Evolutionary conservation across 768 basidiomycete genomes (phyloP).

Genomic region (Tephrocybe sp.): DNA sequence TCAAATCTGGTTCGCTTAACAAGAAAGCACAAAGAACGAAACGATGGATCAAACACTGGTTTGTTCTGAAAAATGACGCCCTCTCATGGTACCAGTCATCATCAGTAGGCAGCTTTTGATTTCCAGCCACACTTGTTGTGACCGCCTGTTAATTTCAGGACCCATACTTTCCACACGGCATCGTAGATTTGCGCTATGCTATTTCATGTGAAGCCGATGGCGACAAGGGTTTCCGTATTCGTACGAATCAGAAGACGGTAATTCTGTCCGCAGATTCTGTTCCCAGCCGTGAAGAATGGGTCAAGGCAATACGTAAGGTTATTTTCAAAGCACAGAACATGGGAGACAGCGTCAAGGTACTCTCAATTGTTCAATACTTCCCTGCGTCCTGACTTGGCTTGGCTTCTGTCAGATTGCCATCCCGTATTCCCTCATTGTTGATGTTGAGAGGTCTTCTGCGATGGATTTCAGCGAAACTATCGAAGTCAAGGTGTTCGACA

Average conservation of each 20-base stretch:
- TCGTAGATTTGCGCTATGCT: slow-evolving; percentile 92
- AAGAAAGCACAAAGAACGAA: slow-evolving; percentile 90
- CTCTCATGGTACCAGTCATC: slow-evolving; percentile 97
- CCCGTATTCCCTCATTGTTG: slow-evolving; percentile 85
- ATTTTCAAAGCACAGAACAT: slow-evolving; percentile 96
- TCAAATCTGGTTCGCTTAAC: slow-evolving; percentile 88
- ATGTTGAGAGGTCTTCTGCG: slow-evolving; percentile 84
- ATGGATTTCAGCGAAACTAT: slow-evolving; percentile 98
- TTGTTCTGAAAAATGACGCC: slow-evolving; percentile 92
- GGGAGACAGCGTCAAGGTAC: slow-evolving; percentile 92
- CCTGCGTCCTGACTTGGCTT: not conserved
- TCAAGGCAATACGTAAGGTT: slow-evolving; percentile 90
- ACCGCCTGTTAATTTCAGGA: slow-evolving; percentile 51
- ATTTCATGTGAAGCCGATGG: slow-evolving; percentile 81
- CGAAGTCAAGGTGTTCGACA: slow-evolving; percentile 89
- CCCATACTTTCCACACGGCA: slow-evolving; percentile 96
- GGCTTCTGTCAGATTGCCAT: slow-evolving; percentile 70
- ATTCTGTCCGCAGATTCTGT: slow-evolving; percentile 75
- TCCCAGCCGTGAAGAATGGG: slow-evolving; percentile 91
- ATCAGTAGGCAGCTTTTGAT: slow-evolving; percentile 52
- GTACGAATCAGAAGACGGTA: slow-evolving; percentile 80
- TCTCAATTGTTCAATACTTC: slow-evolving; percentile 7
- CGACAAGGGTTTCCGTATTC: slow-evolving; percentile 78
- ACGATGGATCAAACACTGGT: slow-evolving; percentile 95
- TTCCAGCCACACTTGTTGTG: not conserved